Conservation (phyloP, 176 grass and related monocot genomes). For the Oryza nivara region DNA sequence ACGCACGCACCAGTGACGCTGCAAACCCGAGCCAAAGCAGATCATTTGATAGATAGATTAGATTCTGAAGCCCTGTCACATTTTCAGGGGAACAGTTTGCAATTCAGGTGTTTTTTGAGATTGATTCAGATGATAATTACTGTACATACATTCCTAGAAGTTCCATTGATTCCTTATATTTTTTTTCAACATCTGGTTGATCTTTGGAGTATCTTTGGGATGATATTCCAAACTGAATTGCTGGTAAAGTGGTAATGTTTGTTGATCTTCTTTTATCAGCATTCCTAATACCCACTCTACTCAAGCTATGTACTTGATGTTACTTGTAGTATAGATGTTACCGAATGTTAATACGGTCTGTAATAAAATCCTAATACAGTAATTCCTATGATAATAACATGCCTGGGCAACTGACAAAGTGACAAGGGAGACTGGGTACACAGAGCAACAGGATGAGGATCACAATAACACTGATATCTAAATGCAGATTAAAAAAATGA, state of each 20-base stretch:
- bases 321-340: neutral
- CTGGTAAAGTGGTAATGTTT: neutral
- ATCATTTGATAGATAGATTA: neutral
- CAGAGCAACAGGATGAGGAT: too few relatives aligned
- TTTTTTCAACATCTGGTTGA: neutral
- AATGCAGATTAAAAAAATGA: neutral
- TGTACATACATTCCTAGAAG: neutral
- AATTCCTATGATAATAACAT: neutral
- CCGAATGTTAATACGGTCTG: neutral
- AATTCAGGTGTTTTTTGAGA: too few relatives aligned
- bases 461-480: too few relatives aligned
- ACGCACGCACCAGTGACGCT: neutral
- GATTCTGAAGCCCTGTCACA: neutral
- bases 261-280: neutral
- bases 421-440: too few relatives aligned
- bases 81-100: neutral
- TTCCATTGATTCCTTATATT: neutral
- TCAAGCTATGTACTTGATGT: neutral
- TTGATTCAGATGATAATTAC: too few relatives aligned
- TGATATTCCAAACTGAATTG: too few relatives aligned
- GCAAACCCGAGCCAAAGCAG: neutral
- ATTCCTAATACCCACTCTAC: neutral
- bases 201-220: neutral
- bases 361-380: neutral
- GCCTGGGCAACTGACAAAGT: too few relatives aligned